Conservation (phyloP, 75 land plant species). For the Cupressus sempervirens region DNA sequence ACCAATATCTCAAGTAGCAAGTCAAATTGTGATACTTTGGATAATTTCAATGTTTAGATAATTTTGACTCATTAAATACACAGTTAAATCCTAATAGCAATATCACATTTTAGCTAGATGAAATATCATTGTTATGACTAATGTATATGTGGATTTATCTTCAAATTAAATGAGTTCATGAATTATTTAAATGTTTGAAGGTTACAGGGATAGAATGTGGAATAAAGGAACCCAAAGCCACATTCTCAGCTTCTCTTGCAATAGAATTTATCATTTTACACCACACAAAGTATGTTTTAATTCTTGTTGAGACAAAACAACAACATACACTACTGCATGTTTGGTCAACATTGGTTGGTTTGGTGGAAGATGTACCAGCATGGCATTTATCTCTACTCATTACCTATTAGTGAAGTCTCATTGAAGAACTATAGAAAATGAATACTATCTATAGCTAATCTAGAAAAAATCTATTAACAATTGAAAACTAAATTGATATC, state of each 20-base stretch:
- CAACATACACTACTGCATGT: slow-evolving; percentile 33
- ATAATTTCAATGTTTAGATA: too few species aligned
- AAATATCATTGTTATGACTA: neutral
- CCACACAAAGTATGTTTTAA: slow-evolving; percentile 33
- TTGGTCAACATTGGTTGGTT: slow-evolving; percentile 40
- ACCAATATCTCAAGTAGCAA: too few species aligned
- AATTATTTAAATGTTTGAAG: neutral
- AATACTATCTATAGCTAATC: too few species aligned
- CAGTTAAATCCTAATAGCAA: too few species aligned
- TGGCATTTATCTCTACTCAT: neutral
- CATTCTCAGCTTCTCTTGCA: slow-evolving; percentile 35
- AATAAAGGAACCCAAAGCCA: slow-evolving; percentile 26
- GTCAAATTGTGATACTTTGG: too few species aligned
- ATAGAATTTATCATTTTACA: slow-evolving; percentile 36
- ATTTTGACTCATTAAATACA: too few species aligned
- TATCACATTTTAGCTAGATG: too few species aligned
- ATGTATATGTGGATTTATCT: too few species aligned
- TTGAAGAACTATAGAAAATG: too few species aligned
- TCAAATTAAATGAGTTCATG: neutral
- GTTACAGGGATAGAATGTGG: slow-evolving; percentile 42
- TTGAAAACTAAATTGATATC: too few species aligned
- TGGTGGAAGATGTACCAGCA: slow-evolving; percentile 21
- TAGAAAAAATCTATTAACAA: too few species aligned
- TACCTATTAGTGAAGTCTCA: too few species aligned
- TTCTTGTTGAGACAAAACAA: slow-evolving; percentile 35